phyloP scores from a whole-genome alignment of 129 eudicot species.

The Ambrosia artemisiifolia region DNA sequence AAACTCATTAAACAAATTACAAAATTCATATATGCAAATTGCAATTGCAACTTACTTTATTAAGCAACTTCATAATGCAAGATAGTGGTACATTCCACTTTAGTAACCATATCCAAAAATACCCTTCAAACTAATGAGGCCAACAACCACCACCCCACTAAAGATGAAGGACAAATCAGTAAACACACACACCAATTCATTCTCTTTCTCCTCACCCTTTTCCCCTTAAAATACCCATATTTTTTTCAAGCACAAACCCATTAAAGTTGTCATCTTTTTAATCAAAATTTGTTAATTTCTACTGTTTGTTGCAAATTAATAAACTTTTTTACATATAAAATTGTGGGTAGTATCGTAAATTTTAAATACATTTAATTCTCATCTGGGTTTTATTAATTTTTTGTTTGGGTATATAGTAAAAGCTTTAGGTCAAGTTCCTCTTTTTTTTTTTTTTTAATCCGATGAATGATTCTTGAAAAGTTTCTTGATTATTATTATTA shows the following conservation, averaged over 20 bases:
- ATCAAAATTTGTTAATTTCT: not conserved
- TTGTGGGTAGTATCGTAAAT: slow-evolving; percentile 10
- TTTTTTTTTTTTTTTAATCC: not conserved
- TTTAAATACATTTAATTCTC: slow-evolving; percentile 12
- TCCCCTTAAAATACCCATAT: not conserved
- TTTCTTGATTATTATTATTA: not conserved
- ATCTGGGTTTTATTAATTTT: slow-evolving; percentile 23
- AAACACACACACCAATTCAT: not conserved
- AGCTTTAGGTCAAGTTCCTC: slow-evolving; percentile 14
- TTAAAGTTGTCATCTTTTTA: not conserved
- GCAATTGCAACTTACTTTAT: not conserved
- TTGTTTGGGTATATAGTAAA: slow-evolving; percentile 2
- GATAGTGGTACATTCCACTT: slow-evolving; percentile 18
- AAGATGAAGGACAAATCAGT: slow-evolving; percentile 23
- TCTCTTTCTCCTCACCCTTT: slow-evolving; percentile 10
- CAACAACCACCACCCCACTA: slow-evolving; percentile 17
- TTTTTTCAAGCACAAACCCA: slow-evolving; percentile 20
- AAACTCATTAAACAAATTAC: not conserved
- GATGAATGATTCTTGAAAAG: slow-evolving; percentile 12
- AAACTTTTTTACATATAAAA: slow-evolving; percentile 15
- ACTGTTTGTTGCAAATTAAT: not conserved
- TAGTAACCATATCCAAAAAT: not conserved
- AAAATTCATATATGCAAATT: not conserved
- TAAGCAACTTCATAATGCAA: slow-evolving; percentile 9
- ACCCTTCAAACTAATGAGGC: slow-evolving; percentile 11